Percentiles rank a stretch among this genome's conserved stretches.
Evolutionary conservation across 2,329 filamentous ascomycete species (phyloP).

Genomic region (Xylariaceae sp.): DNA sequence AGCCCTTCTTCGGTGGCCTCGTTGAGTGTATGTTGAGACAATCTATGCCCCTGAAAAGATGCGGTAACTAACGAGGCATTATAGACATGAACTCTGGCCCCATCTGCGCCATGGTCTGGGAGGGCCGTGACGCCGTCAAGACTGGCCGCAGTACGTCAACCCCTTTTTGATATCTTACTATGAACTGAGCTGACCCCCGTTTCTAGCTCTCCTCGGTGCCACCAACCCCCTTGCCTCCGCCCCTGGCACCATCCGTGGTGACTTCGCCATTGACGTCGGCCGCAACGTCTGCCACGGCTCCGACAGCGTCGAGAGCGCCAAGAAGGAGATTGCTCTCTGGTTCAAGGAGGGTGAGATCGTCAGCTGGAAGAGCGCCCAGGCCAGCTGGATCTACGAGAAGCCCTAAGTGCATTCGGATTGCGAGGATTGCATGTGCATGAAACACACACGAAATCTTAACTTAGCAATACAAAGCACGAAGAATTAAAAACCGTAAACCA

Average conservation of each 20-base stretch:
- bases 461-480: conserved; percentile 15
- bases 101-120: conserved; percentile 99
- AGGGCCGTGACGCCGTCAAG: conserved; percentile 98
- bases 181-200: conserved; percentile 11
- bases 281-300: conserved; percentile 99
- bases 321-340: conserved; percentile 99
- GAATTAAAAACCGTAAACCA: conserved; percentile 3
- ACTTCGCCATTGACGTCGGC: conserved; percentile 81
- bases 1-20: conserved; percentile 96
- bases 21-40: conserved; percentile 68
- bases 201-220: conserved; percentile 80
- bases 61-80: conserved; percentile 15
- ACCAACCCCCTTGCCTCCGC: conserved; percentile 95
- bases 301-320: conserved; percentile 95
- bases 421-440: not conserved
- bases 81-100: conserved; percentile 94
- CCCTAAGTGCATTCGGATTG: conserved; percentile 34
- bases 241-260: conserved; percentile 96
- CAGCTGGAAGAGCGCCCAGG: conserved; percentile 76
- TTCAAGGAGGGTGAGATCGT: conserved; percentile 86
- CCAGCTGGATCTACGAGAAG: conserved; percentile 98
- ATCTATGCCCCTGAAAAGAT: not conserved
- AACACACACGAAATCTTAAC: too few relatives aligned
- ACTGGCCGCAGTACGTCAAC: conserved; percentile 73
- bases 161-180: not conserved